These are phyloP conservation scores for Collybia nuda DNA, from an alignment of 768 basidiomycete species.

Conservation along the genomic window DNA sequence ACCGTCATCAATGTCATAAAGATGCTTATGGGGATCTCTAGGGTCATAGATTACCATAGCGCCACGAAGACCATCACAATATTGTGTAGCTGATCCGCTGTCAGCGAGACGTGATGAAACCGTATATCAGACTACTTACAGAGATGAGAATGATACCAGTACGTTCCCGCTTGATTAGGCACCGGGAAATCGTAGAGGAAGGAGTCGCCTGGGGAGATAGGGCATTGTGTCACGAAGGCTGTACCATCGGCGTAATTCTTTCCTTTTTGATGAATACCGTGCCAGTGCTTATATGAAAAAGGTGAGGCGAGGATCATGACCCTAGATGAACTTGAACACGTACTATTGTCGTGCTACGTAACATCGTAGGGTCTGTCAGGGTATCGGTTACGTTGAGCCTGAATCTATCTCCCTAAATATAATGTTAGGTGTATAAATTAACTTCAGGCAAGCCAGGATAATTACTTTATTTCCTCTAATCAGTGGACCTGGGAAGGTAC, in stretches of 20 bases:
- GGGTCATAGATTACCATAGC: constrained; percentile 45
- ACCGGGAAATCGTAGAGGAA: constrained; percentile 37
- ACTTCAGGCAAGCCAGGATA: constrained; percentile 12
- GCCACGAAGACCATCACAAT: constrained; percentile 57
- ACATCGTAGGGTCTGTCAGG: constrained; percentile 20
- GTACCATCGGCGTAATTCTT: constrained; percentile 34
- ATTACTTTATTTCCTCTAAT: constrained; percentile 22
- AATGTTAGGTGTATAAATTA: constrained; percentile 3
- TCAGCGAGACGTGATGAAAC: too few relatives aligned
- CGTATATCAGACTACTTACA: constrained; percentile 10
- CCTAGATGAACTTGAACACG: constrained; percentile 4
- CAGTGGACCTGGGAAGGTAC: constrained; percentile 23
- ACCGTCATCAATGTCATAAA: constrained; percentile 2
- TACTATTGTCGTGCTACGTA: constrained; percentile 20
- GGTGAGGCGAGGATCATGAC: background rate
- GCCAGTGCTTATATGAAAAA: constrained; percentile 33
- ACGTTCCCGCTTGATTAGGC: constrained; percentile 20
- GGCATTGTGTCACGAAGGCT: constrained; percentile 38
- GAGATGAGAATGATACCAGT: constrained; percentile 26
- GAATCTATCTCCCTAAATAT: constrained; percentile 18
- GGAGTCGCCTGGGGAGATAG: constrained; percentile 30
- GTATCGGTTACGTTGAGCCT: constrained; percentile 21
- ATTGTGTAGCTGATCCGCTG: constrained; percentile 36
- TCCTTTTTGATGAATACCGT: constrained; percentile 41
- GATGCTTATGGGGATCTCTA: background rate